Evolutionary conservation across 2,329 filamentous ascomycete genomes (phyloP), one percentile per base, ranked within the genome.

Genomic region (Fusarium paranaense): DNA sequence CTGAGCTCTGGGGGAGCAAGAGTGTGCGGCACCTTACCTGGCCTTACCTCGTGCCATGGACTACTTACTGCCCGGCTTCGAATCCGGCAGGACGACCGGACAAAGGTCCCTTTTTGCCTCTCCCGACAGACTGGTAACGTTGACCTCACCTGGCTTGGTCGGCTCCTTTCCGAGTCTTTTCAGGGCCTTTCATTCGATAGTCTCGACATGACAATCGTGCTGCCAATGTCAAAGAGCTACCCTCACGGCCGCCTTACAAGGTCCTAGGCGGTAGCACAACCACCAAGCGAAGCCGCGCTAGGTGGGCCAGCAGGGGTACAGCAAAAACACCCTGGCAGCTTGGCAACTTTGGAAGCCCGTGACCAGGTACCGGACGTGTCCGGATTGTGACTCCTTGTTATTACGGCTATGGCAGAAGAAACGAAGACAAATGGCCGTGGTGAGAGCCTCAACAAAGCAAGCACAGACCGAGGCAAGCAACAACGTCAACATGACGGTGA

Each of bases 51-150:
- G 40, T 35, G 37, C 25, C 32, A 52, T 47, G 27, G 50, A 32
- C 45, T 70, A 32, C 40, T 45, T 25, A 30, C 42, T 71, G 56
- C 18, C 67, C 59, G 58, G 54, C 61, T 65, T 71, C 30, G 47
- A 62, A 66, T 56, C 67, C 70, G 62, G 66, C 52, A 74, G 64
- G 62, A 54, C 56, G 62, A 69, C 72, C 67, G 64, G 65, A 47
- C 50, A 66, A 62, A 62, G 59, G 64, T 58, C 62, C 47, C 64
- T 75, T 52, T 68, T 72, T 63, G 47, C 63, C 58, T 67, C 64
- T 78, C 74, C 76, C 75, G 71, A 76, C 72, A 71, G 76, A 70
- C 67, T 76, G 76, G 77, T 78, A 78, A 72, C 57, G 67, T 65
- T 62, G 61, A 68, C 60, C 58, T 70, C 62, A 45, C 65, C 60